Percentiles rank a stretch among this genome's conserved stretches.
Conservation (phyloP, 495 filamentous ascomycete genomes). For the Tuber calosporum region DNA sequence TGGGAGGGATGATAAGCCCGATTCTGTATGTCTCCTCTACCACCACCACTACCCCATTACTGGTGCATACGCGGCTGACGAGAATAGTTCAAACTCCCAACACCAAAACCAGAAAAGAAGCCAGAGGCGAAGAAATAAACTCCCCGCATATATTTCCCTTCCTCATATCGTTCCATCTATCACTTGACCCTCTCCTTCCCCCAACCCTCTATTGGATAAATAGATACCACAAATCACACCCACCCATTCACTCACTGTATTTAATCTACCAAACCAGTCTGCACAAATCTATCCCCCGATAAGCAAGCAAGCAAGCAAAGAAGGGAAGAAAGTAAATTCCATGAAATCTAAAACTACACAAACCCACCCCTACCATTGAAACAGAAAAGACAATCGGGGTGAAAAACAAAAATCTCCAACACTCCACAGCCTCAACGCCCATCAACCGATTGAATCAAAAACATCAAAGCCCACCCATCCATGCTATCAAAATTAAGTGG, state of each 20-base stretch:
- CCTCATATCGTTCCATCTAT: neutral
- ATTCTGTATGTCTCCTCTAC: constrained; percentile 50
- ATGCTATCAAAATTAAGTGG: neutral
- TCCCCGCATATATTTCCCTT: neutral
- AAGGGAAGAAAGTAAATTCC: neutral
- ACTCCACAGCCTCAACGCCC: neutral
- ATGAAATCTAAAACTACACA: neutral
- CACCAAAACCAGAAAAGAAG: constrained; percentile 82
- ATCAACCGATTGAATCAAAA: neutral
- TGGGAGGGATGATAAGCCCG: constrained; percentile 71
- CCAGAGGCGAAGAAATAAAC: constrained; percentile 76
- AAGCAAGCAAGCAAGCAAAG: neutral
- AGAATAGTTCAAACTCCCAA: constrained; percentile 76
- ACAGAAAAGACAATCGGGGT: neutral
- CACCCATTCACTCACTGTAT: neutral
- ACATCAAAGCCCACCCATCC: neutral
- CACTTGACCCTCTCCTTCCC: neutral
- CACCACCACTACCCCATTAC: constrained; percentile 15
- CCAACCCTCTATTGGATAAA: neutral
- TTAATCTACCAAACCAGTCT: neutral
- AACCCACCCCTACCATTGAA: neutral
- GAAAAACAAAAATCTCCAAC: neutral
- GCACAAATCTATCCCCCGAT: neutral
- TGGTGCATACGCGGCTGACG: neutral
- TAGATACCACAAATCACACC: neutral